Base-by-base conservation (phyloP, 495 filamentous ascomycete species). In the Evansstolkia leycettana region DNA sequence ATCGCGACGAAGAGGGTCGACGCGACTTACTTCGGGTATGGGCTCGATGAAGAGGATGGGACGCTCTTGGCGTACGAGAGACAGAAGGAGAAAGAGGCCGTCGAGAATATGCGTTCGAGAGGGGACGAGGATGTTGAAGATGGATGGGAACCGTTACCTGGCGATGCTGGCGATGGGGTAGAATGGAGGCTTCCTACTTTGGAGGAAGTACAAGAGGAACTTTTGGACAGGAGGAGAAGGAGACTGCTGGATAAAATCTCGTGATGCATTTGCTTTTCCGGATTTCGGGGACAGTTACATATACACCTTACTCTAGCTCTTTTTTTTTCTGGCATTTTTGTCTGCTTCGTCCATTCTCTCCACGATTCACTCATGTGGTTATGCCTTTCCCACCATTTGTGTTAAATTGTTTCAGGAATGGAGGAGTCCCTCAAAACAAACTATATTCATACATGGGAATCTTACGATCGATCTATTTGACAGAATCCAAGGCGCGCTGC, bases 21-120 rank as follows among this genome's bases (percentile, higher is more conserved):
- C 69, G 92, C 92, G 13, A 80, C 78, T 31, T 98, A 98, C 49
- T 98, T 94, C 51, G 90, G 90, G 20, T 98, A 93, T 56, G 84
- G 85, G 46, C 70, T 89, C 16, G 85, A 88, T 49, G 90, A 96
- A 57, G 90, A 95, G 58, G 90, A 95, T 58, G 86, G 83, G 0
- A 73, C 71, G 31, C 51, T 96, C 50, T 50, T 96, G 38, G 76
- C 62, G 31, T 96, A 94, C 53, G 90, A 98, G 60, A 66, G 60
- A 31, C 57, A 70, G 50, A 89, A 84, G 66, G 90, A 96, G 65
- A 70, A 77, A 47, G 79, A 92, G 57, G 83, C 86, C 1, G 64
- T 71, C 34, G 78, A 85, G 49, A 65, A 66, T 39, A 46, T 92
- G 43, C 57, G 75, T 45, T 55, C 54, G 28, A 57, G 65, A 39